phyloP scores from a whole-genome alignment of 1,284 basidiomycete species.

The Marasmius oreades region DNA sequence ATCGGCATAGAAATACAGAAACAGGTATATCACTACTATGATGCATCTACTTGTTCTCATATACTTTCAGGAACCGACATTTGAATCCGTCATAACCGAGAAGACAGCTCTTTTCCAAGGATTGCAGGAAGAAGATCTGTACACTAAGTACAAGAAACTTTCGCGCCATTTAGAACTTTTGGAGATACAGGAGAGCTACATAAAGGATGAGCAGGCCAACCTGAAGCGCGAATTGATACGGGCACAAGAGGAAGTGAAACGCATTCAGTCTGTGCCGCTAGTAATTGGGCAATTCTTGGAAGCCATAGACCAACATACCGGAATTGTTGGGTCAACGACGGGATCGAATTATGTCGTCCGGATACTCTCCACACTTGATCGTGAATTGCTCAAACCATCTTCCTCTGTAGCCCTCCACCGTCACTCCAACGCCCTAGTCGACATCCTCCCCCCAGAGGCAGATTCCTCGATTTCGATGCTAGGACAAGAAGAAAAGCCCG shows the following conservation, averaged over 20 bases:
- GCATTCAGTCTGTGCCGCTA: conserved; percentile 98
- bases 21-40: conserved; percentile 50
- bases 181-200: conserved; percentile 95
- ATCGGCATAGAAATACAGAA: conserved; percentile 82
- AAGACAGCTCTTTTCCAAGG: conserved; percentile 84
- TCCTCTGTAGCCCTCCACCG: conserved; percentile 97
- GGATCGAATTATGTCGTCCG: conserved; percentile 99
- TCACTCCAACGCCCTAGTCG: conserved; percentile 98
- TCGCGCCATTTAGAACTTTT: conserved; percentile 91
- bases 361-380: conserved; percentile 95
- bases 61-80: conserved; percentile 76
- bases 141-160: conserved; percentile 94
- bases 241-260: conserved; percentile 99
- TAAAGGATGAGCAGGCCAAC: conserved; percentile 98
- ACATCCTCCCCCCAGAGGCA: conserved; percentile 97
- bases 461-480: conserved; percentile 97
- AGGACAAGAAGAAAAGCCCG: conserved; percentile 89
- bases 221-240: conserved; percentile 97
- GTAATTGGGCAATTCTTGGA: conserved; percentile 99
- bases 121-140: conserved; percentile 89
- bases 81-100: conserved; percentile 83
- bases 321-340: conserved; percentile 97
- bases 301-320: conserved; percentile 96
- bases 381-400: conserved; percentile 95
- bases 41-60: background rate